These are phyloP conservation scores for Coccomyxa sp. DNA, from an alignment of 139 green algal genomes.

Conservation along the genomic window DNA sequence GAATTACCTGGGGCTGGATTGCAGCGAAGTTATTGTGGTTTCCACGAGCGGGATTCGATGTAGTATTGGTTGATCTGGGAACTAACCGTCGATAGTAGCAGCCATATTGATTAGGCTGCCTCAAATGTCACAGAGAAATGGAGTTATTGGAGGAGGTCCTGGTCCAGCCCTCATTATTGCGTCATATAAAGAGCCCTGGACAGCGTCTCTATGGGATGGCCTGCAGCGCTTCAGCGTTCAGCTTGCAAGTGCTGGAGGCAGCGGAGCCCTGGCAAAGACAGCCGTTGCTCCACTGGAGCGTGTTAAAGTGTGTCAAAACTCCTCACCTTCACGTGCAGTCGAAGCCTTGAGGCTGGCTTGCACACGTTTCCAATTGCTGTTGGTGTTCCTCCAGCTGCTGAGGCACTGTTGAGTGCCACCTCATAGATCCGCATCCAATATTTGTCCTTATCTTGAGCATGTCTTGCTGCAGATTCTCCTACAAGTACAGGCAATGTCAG, in stretches of 20 bases:
- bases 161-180: not conserved
- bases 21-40: too few relatives aligned
- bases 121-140: too few relatives aligned
- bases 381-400: too few relatives aligned
- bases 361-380: not conserved
- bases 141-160: too few relatives aligned
- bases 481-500: slow-evolving; percentile 47
- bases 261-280: slow-evolving; percentile 51
- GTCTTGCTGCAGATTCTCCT: slow-evolving; percentile 43
- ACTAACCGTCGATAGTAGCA: too few relatives aligned
- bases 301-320: slow-evolving; percentile 39
- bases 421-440: too few relatives aligned
- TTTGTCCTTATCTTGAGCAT: not conserved
- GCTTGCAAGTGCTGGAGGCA: slow-evolving; percentile 45
- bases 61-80: too few relatives aligned
- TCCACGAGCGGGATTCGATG: too few relatives aligned
- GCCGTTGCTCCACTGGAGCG: slow-evolving; percentile 59
- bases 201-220: slow-evolving; percentile 27
- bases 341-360: not conserved
- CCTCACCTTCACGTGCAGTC: not conserved
- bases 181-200: slow-evolving; percentile 30
- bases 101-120: too few relatives aligned
- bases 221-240: slow-evolving; percentile 42
- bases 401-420: too few relatives aligned
- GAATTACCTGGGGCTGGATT: too few relatives aligned